Conservation (phyloP, 495 filamentous ascomycete species). For the Aspergillus heteromorphus region DNA sequence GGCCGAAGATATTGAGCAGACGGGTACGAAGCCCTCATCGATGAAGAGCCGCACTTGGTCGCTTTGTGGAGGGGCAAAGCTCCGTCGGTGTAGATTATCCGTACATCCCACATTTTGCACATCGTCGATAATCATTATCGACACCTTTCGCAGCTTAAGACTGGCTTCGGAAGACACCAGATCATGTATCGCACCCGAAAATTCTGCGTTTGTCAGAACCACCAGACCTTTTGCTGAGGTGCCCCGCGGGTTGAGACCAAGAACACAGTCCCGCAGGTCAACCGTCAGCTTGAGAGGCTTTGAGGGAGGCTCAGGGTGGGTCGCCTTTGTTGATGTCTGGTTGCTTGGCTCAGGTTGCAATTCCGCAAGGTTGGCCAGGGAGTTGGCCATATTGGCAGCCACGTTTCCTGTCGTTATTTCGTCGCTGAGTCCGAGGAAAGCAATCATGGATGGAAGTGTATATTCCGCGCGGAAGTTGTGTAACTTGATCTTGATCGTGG, state of each 20-base stretch:
- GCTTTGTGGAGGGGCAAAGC: slow-evolving; percentile 44
- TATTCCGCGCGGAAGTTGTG: slow-evolving; percentile 81
- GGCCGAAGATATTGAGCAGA: slow-evolving; percentile 79
- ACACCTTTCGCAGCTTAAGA: slow-evolving; percentile 70
- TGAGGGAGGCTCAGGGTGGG: slow-evolving; percentile 12
- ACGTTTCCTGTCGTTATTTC: slow-evolving; percentile 67
- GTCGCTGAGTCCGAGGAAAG: slow-evolving; percentile 63
- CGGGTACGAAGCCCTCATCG: slow-evolving; percentile 70
- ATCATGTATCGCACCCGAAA: slow-evolving; percentile 57
- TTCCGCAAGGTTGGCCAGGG: slow-evolving; percentile 71
- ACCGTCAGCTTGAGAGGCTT: slow-evolving; percentile 66
- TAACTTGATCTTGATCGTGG: slow-evolving; percentile 79
- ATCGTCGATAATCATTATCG: slow-evolving; percentile 79
- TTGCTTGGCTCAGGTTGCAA: slow-evolving; percentile 26
- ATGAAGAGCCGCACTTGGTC: slow-evolving; percentile 62
- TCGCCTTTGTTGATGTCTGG: slow-evolving; percentile 12
- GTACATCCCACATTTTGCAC: slow-evolving; percentile 43
- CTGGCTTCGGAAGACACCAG: slow-evolving; percentile 53
- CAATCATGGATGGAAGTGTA: slow-evolving; percentile 72
- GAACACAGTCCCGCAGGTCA: slow-evolving; percentile 66
- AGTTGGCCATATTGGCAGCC: slow-evolving; percentile 69
- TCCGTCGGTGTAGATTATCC: slow-evolving; percentile 42
- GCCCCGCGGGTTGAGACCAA: slow-evolving; percentile 82
- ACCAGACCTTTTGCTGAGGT: slow-evolving; percentile 67
- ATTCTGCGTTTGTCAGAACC: slow-evolving; percentile 69